Evolutionary conservation across 2,329 filamentous ascomycete genomes (phyloP).

Genomic region (Beauveria bassiana): DNA sequence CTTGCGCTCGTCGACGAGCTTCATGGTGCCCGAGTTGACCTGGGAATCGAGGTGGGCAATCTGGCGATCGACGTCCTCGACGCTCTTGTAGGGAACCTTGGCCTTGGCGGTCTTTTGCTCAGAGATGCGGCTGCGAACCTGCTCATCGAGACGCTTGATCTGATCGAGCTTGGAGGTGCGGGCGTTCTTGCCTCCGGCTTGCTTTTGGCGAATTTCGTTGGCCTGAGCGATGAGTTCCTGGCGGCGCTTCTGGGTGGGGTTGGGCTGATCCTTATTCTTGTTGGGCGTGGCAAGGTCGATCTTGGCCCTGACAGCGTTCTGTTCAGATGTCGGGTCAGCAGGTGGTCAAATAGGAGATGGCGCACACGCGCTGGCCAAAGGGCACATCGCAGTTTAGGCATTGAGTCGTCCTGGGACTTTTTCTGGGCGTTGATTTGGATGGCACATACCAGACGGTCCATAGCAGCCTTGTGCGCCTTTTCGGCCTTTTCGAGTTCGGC

Average conservation of each 20-base stretch:
- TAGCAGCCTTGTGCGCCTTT: conserved; percentile 73
- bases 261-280: conserved; percentile 70
- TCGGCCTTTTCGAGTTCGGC: conserved; percentile 70
- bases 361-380: not conserved
- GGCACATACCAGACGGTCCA: conserved; percentile 46
- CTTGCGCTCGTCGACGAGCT: conserved; percentile 96
- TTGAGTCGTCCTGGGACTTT: not conserved
- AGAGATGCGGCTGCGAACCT: conserved; percentile 73
- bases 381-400: not conserved
- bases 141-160: conserved; percentile 85
- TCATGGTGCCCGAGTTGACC: conserved; percentile 85
- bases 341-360: conserved; percentile 10
- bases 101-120: conserved; percentile 82
- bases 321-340: conserved; percentile 14
- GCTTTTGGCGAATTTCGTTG: conserved; percentile 77
- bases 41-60: conserved; percentile 75
- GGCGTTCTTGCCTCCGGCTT: conserved; percentile 78
- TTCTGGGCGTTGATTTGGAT: not conserved
- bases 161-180: conserved; percentile 75
- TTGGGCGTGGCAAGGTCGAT: conserved; percentile 72
- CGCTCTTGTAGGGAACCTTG: conserved; percentile 77
- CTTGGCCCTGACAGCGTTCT: conserved; percentile 86
- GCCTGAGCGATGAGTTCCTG: conserved; percentile 78
- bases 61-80: conserved; percentile 79
- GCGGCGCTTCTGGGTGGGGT: conserved; percentile 72